phyloP scores from a whole-genome alignment of 495 filamentous ascomycete genomes.

The Aspergillus nidulans region DNA sequence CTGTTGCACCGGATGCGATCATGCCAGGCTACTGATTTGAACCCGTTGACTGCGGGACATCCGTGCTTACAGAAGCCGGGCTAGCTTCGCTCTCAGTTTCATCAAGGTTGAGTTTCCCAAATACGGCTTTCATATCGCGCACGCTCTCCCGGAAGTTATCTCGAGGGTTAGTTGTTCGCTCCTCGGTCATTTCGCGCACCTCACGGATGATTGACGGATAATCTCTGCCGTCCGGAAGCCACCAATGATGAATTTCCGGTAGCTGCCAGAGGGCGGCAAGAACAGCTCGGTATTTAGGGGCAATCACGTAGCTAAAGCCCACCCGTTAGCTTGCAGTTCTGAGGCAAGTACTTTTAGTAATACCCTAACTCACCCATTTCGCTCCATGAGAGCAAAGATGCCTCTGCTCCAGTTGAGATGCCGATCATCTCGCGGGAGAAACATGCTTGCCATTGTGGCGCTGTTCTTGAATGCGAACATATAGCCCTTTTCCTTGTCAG shows the following conservation, averaged over 20 bases:
- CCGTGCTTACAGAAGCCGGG: constrained; percentile 16
- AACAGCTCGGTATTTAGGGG: constrained; percentile 63
- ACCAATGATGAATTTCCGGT: constrained; percentile 70
- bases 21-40: neutral
- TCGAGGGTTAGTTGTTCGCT: constrained; percentile 57
- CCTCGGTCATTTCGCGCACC: constrained; percentile 71
- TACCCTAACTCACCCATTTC: constrained; percentile 64
- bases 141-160: constrained; percentile 64
- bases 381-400: constrained; percentile 75
- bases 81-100: constrained; percentile 33
- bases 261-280: constrained; percentile 70
- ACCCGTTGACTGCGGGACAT: constrained; percentile 6
- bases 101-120: constrained; percentile 46
- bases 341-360: neutral
- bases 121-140: constrained; percentile 71
- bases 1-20: neutral
- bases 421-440: constrained; percentile 65
- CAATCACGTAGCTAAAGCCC: constrained; percentile 69
- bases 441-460: constrained; percentile 70
- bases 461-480: constrained; percentile 70
- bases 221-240: constrained; percentile 78
- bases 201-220: constrained; percentile 65
- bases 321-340: neutral
- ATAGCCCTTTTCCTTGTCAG: constrained; percentile 62
- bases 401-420: constrained; percentile 79